Evolutionary conservation across 1,284 basidiomycete genomes (phyloP), one percentile per base, ranked within the genome.

Genomic region (Ceratobasidium papillatum): DNA sequence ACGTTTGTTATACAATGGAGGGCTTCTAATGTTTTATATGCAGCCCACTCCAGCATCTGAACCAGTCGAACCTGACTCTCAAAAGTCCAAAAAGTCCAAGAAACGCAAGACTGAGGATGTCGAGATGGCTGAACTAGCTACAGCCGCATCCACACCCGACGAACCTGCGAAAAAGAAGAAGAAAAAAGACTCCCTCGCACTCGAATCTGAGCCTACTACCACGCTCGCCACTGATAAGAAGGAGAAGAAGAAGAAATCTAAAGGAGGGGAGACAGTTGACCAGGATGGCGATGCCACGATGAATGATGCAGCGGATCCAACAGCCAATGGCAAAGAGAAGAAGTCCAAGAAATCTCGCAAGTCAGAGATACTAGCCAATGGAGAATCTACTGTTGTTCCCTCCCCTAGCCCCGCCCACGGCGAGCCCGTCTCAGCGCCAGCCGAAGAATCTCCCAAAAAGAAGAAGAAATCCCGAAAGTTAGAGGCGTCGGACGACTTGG

Each of bases 81-180:
- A 75, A 34, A 79, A 69, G 75, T 64, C 69, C 76, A 82, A 78
- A 59, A 73, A 73, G 51, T 56, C 76, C 3, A 81, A 82, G 64
- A 82, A 81, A 76, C 81, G 81, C 63, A 80, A 81, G 75, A 82
- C 83, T 74, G 81, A 59, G 75, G 81, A 68, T 75, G 14, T 41
- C 38, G 65, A 41, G 22, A 25, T 45, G 14, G 32, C 49, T 19
- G 54, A 52, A 41, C 52, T 22, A 32, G 45, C 38, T 12, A 11
- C 41, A 27, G 76, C 25, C 36, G 52, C 30, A 19, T 25, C 63
- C 47, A 32, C 61, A 52, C 22, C 51, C 1, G 78, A 75, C 32
- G 73, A 80, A 41, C 78, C 78, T 25, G 74, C 75, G 9, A 80
- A 80, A 74, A 80, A 81, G 68, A 82, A 80, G 72, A 75, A 71